Evolutionary conservation across 495 filamentous ascomycete genomes (phyloP).

Genomic region (Penicillium nucicola): DNA sequence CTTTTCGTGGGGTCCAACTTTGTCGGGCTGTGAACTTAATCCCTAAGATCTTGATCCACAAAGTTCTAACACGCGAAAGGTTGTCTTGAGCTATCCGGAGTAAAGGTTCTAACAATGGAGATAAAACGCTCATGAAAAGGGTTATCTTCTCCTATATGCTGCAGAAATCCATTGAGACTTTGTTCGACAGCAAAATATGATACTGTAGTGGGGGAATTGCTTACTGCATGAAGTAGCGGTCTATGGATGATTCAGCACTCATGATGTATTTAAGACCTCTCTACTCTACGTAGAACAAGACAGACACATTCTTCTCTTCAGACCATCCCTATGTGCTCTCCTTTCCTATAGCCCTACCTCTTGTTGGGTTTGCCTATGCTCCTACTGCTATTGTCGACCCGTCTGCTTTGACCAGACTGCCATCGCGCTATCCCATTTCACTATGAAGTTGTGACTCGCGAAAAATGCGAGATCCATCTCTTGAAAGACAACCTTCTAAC

Average conservation of each 20-base stretch:
- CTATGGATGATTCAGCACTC: too few relatives aligned
- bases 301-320: too few relatives aligned
- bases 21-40: background rate
- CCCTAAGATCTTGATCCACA: background rate
- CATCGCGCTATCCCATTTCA: too few relatives aligned
- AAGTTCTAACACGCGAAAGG: background rate
- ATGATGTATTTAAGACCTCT: too few relatives aligned
- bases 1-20: background rate
- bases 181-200: background rate
- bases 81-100: background rate
- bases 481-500: conserved; percentile 19
- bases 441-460: conserved; percentile 28
- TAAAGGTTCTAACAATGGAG: background rate
- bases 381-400: too few relatives aligned
- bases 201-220: background rate
- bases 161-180: background rate
- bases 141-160: background rate
- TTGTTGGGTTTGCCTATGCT: too few relatives aligned
- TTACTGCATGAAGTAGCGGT: too few relatives aligned
- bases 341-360: too few relatives aligned
- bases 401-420: too few relatives aligned
- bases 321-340: too few relatives aligned
- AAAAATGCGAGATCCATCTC: conserved; percentile 25
- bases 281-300: too few relatives aligned
- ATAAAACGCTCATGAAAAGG: background rate